phyloP scores from a whole-genome alignment of 805 yeast species.

The Yarrowia osloensis region DNA sequence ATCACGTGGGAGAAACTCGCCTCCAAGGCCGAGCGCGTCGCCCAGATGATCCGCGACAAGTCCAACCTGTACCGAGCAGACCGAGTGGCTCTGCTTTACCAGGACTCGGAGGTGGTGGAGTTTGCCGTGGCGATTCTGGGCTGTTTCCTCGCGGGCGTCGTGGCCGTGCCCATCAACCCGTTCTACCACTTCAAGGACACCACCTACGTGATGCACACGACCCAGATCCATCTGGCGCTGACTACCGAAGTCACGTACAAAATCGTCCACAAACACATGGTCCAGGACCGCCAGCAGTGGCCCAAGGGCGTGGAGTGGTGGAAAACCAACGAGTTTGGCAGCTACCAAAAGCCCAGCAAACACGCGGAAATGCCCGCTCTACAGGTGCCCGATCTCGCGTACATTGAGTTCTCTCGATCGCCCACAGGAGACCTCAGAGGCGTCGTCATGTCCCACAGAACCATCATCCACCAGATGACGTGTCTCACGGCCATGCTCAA shows the following conservation, averaged over 20 bases:
- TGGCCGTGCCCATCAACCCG: slow-evolving; percentile 90
- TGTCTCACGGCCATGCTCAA: slow-evolving; percentile 67
- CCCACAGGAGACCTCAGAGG: slow-evolving; percentile 92
- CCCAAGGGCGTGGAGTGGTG: slow-evolving; percentile 73
- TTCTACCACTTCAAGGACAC: slow-evolving; percentile 70
- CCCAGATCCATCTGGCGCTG: slow-evolving; percentile 75
- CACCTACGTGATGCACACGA: slow-evolving; percentile 65
- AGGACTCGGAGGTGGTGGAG: slow-evolving; percentile 79
- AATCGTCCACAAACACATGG: slow-evolving; percentile 64
- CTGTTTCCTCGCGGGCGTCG: slow-evolving; percentile 88
- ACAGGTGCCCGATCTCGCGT: slow-evolving; percentile 82
- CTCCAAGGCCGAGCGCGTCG: slow-evolving; percentile 80
- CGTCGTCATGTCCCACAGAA: slow-evolving; percentile 86
- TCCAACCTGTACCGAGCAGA: slow-evolving; percentile 76
- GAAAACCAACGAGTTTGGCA: slow-evolving; percentile 86
- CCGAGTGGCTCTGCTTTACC: slow-evolving; percentile 80
- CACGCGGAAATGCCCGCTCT: slow-evolving; percentile 62
- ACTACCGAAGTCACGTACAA: slow-evolving; percentile 79
- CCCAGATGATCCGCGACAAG: slow-evolving; percentile 75
- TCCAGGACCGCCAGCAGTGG: slow-evolving; percentile 57
- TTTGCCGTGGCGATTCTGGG: slow-evolving; percentile 86
- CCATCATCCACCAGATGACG: slow-evolving; percentile 85
- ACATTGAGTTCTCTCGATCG: slow-evolving; percentile 86
- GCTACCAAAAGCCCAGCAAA: slow-evolving; percentile 58
- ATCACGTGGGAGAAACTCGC: slow-evolving; percentile 91